Evolutionary conservation across 495 filamentous ascomycete genomes (phyloP).

Genomic region (Penicillium bialowiezense): DNA sequence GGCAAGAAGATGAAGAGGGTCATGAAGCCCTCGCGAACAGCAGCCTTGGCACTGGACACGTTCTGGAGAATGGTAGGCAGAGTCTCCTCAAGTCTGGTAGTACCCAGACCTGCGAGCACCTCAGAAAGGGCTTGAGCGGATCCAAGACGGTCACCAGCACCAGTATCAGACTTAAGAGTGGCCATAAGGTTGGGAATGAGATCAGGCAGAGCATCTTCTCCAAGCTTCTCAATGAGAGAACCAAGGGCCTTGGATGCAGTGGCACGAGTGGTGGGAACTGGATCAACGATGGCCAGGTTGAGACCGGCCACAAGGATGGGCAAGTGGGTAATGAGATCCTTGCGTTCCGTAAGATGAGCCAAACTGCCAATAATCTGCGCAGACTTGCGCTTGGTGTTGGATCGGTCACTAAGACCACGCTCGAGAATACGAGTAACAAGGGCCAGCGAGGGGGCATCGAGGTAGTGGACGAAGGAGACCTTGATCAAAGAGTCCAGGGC

Average conservation of each 20-base stretch:
- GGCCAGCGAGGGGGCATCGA: constrained; percentile 92
- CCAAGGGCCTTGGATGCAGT: constrained; percentile 95
- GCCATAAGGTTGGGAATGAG: constrained; percentile 97
- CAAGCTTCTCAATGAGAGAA: constrained; percentile 93
- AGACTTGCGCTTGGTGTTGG: constrained; percentile 90
- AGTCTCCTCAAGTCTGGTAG: constrained; percentile 88
- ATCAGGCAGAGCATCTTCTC: constrained; percentile 93
- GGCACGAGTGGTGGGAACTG: constrained; percentile 93
- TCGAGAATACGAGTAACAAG: constrained; percentile 93
- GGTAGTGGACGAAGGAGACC: constrained; percentile 91
- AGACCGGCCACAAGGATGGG: constrained; percentile 90
- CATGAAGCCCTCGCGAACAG: constrained; percentile 98
- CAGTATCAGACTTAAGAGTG: constrained; percentile 94
- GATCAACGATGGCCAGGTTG: constrained; percentile 85
- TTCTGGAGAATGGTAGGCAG: constrained; percentile 96
- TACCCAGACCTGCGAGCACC: constrained; percentile 92
- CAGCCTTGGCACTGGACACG: constrained; percentile 82
- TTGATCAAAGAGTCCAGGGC: constrained; percentile 93
- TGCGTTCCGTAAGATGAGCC: constrained; percentile 93
- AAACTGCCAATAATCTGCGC: constrained; percentile 96
- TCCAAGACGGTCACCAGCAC: constrained; percentile 90
- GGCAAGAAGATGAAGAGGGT: constrained; percentile 98
- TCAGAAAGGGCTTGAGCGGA: constrained; percentile 97
- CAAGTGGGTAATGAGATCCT: constrained; percentile 86
- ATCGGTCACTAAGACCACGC: constrained; percentile 84